Evolutionary conservation across 176 grass and related monocot genomes (phyloP), one percentile per base, ranked within the genome.

Genomic region (Miscanthus lutarioriparius): DNA sequence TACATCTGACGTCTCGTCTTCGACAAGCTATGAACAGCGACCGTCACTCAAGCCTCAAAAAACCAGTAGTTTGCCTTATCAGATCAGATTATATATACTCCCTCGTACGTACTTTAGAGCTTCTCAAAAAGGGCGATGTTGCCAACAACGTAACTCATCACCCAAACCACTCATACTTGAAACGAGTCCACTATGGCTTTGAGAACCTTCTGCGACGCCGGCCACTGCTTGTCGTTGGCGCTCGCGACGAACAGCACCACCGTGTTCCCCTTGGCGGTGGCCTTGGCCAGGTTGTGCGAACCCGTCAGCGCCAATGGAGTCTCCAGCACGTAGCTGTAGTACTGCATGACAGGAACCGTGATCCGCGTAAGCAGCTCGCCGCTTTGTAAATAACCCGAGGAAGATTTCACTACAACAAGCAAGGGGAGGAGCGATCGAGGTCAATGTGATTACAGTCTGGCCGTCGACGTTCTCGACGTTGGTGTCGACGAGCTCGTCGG

Each of bases 181-280:
- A 98, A 98, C 1, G 96, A 98, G 20, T 98, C 93, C 39, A 98
- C 76, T 38, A 98, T 98, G 63, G 93, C 53, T 80, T 91, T 95
- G 1, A 98, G 82, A 76, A 91, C 87, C 86, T 95, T 98, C 74
- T 94, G 1, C 28, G 93, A 88, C 54, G 87, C 81, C 14, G 82
- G 64, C 93, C 96, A 98, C 74, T 96, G 96, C 66, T 87, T 98
- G 70, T 98, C 96, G 72, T 47, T 94, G 43, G 96, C 93, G 87
- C 96, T 98, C 0, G 71, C 96, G 30, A 98, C 96, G 87, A 98
- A 98, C 39, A 98, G 88, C 86, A 98, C 83, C 78, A 98, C 96
- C 10, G 91, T 98, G 75, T 19, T 98, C 69, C 96, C 93, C 84
- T 96, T 98, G 62, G 96, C 93, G 69, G 96, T 95, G n/a, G 96